Evolutionary conservation across 2,329 filamentous ascomycete genomes (phyloP).

Genomic region (Cladosporium sp.): DNA sequence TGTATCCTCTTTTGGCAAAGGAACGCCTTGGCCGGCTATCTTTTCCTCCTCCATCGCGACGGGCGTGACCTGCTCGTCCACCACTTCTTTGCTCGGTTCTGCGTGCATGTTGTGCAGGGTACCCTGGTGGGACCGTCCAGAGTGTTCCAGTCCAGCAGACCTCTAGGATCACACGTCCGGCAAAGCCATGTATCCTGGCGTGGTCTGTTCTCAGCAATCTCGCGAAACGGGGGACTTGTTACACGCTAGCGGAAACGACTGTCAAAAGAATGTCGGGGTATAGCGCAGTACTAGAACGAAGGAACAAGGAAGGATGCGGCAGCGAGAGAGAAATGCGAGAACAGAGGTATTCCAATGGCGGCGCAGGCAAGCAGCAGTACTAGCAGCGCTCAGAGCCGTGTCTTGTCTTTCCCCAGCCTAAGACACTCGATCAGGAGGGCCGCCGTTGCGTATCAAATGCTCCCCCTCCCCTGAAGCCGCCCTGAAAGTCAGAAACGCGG

Average conservation of each 20-base stretch:
- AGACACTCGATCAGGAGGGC: slow-evolving; percentile 4
- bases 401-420: neutral
- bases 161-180: neutral
- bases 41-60: neutral
- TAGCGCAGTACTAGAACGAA: neutral
- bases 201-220: slow-evolving; percentile 11
- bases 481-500: neutral
- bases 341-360: no score
- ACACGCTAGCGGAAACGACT: slow-evolving; percentile 10
- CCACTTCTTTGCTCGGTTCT: neutral
- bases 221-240: slow-evolving; percentile 6
- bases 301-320: neutral
- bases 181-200: slow-evolving; percentile 10
- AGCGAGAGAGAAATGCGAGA: no score
- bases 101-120: slow-evolving; percentile 1
- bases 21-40: neutral
- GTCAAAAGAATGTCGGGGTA: slow-evolving; percentile 5
- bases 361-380: neutral
- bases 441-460: neutral
- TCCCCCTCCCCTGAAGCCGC: slow-evolving; percentile 3
- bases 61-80: slow-evolving; percentile 3
- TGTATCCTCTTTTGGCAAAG: neutral
- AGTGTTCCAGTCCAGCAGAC: slow-evolving; percentile 5
- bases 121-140: neutral
- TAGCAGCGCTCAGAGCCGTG: neutral